Evolutionary conservation across 257 asterid species (phyloP).

Genomic region (Solanum rostratum): DNA sequence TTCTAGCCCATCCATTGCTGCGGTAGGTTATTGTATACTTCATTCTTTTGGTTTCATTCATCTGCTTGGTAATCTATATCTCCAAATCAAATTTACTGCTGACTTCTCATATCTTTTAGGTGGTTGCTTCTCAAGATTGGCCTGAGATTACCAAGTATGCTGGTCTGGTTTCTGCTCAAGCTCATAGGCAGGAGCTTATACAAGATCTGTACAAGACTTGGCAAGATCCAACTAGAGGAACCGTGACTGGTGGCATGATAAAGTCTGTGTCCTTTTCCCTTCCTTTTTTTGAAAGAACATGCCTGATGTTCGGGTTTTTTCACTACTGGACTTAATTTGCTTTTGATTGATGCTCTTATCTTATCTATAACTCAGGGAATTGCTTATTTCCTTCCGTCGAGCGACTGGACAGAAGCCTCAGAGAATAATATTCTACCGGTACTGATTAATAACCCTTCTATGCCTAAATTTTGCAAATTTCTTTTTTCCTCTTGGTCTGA

Average conservation of each 20-base stretch:
- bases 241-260: constrained; percentile 93
- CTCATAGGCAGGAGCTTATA: constrained; percentile 91
- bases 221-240: constrained; percentile 77
- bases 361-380: constrained; percentile 37
- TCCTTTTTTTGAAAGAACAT: background rate
- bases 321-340: background rate
- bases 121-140: constrained; percentile 99
- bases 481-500: background rate
- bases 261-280: constrained; percentile 33
- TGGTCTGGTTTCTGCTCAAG: constrained; percentile 94
- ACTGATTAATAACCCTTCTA: background rate
- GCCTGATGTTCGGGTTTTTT: background rate
- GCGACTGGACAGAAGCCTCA: constrained; percentile 85
- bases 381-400: constrained; percentile 82
- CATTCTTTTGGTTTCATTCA: background rate
- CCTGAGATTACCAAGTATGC: constrained; percentile 94
- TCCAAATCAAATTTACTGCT: background rate
- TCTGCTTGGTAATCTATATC: background rate
- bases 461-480: background rate
- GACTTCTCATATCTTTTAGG: constrained; percentile 34
- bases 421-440: constrained; percentile 88
- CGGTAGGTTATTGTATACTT: constrained; percentile 31
- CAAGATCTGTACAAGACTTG: constrained; percentile 79
- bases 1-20: constrained; percentile 98
- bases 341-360: background rate